Base-by-base conservation (phyloP, 2,329 filamentous ascomycete species). In the Colletotrichum tofieldiae region DNA sequence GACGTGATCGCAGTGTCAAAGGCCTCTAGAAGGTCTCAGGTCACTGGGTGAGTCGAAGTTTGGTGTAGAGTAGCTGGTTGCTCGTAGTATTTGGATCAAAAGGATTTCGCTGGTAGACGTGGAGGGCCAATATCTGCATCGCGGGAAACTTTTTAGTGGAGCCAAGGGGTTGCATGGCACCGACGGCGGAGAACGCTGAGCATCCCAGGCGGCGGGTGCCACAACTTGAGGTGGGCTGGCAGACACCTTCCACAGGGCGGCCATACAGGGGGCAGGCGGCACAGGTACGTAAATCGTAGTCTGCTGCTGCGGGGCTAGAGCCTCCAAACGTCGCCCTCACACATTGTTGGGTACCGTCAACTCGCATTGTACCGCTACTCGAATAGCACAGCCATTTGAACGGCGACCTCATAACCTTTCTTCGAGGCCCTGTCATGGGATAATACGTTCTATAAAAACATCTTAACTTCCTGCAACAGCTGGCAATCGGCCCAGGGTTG, bases 61-160 rank as follows among this genome's bases (percentile, higher is more conserved):
- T 56, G 20, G n/a, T 39, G 32, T 5, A 23, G 32, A 12, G 52
- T 12, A 41, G 20, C 9, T 5, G 18, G 23, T 18, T 39, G 51
- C 18, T 43, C 9, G n/a, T 6, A 59, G 18, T 43, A 20, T 43
- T 18, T 9, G 11, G 37, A 32, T n/a, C 58, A 45, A 35, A 60
- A 58, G 37, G 11, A 5, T 29, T 32, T 39, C 23, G 18, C 18
- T 45, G 18, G 39, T 2, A 45, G 37, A 35, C 39, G 3, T 32
- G 6, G 7, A 43, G 2, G 32, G 55, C 26, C 20, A 23, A 5
- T 58, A 26, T 43, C 37, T n/a, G 39, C 23, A 43, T 43, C 26
- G 18, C 37, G 18, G 29, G 65, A 62, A 67, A 67, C 65, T 63
- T 67, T 67, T 63, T 47, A 63, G 58, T 62, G 65, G 65, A n/a